Base-by-base conservation (phyloP, 208 protist genomes). In the Plasmodiophora brassicae region DNA sequence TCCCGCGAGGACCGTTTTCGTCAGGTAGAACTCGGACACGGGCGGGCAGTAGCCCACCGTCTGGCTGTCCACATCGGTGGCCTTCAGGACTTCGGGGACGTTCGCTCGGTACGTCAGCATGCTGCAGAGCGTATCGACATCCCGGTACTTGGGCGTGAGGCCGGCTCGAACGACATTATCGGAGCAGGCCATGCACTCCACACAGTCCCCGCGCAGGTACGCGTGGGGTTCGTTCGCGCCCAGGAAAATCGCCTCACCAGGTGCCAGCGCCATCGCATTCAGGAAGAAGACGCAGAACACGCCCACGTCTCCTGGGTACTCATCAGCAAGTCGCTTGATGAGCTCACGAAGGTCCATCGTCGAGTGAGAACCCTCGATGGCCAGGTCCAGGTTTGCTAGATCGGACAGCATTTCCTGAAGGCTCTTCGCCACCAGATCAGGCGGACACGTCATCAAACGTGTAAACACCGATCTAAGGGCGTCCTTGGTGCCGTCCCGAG, bases 231-330 rank as follows among this genome's bases (percentile, higher is more conserved):
- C 96, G 89, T 97, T 98, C 83, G 98, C 94, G 0, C 90, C 93
- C 0, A 99, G 91, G 90, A 98, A 99, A 28, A 99, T 88, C 14
- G 94, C 96, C 87, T 99, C 91, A 1, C 98, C 97, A 20, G 90
- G 96, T 71, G 93, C 53, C 57, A 99, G 88, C 38, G 93, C 85
- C 0, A 98, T 88, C 85, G 97, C 95, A 91, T 99, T 99, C 32
- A 99, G 93, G 44, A 99, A 92, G 89, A 97, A 99, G 43, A 97
- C 93, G 93, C 96, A 96, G 92, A 98, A 99, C 87, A 97, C 95
- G 39, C 98, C 98, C 44, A 98, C 94, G 89, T 99, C 98, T 57
- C 95, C 93, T 22, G 96, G 97, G 93, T 98, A 99, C 88, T 99
- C 94, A 50, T 57, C 85, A 87, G 95, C 93, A 25, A 98, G 88